phyloP scores from a whole-genome alignment of 768 basidiomycete species.

The Strobilomyces confusus region DNA sequence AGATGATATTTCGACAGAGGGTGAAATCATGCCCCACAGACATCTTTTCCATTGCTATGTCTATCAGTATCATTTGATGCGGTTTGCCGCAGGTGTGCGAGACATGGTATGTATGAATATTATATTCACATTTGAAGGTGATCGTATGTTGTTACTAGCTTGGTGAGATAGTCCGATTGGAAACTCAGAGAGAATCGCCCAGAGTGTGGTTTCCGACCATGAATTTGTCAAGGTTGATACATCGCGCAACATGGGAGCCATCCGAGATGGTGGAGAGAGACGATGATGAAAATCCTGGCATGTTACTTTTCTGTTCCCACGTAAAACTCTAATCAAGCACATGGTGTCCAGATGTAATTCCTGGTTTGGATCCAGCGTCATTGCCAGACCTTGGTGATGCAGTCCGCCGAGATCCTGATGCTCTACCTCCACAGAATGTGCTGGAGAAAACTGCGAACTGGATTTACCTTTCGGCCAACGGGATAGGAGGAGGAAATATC shows the following conservation, averaged over 20 bases:
- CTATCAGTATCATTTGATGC: conserved; percentile 55
- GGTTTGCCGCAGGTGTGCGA: conserved; percentile 32
- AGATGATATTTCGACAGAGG: conserved; percentile 23
- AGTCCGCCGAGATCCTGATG: conserved; percentile 65
- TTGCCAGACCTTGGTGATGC: conserved; percentile 54
- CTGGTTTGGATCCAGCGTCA: conserved; percentile 45
- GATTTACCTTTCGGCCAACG: conserved; percentile 38
- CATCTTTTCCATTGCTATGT: conserved; percentile 73
- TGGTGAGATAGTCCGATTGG: conserved; percentile 52
- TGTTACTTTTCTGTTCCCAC: not conserved
- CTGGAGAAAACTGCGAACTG: conserved; percentile 50
- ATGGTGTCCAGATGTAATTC: conserved; percentile 43
- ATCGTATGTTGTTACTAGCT: conserved; percentile 38
- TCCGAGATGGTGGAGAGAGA: conserved; percentile 40
- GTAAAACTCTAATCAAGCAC: not conserved
- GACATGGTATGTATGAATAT: conserved; percentile 31
- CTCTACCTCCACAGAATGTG: conserved; percentile 59
- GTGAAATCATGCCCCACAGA: conserved; percentile 57
- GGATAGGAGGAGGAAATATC: conserved; percentile 53
- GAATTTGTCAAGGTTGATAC: conserved; percentile 32
- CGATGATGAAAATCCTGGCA: conserved; percentile 70
- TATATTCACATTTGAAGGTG: not conserved
- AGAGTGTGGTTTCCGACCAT: conserved; percentile 57
- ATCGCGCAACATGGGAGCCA: conserved; percentile 44
- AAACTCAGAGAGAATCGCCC: conserved; percentile 39